Base-by-base conservation (phyloP, 1,139 yeast species). In the Scheffersomyces titani region DNA sequence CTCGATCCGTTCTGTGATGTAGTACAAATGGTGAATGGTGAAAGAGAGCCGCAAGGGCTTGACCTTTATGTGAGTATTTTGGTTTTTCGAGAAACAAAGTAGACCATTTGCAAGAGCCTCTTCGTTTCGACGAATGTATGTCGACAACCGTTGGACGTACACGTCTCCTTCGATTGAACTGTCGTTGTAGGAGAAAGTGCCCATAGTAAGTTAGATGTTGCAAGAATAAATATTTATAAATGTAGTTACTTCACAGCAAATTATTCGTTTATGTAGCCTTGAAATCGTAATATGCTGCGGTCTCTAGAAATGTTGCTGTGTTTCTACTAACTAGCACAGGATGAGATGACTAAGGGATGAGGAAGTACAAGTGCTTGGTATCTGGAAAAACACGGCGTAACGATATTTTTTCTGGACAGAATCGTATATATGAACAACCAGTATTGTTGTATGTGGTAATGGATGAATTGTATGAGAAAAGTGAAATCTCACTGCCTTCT, bases 21-120 rank as follows among this genome's bases (percentile, higher is more conserved):
- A 87, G 67, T 85, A 87, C 45, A 87, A 74, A 67, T 87, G 91
- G 66, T 87, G 91, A 30, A 86, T 72, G 36, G 89, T 84, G 57
- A 87, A 74, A 36, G 83, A 81, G 30, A 87, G 71, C 56, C 89
- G 70, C 20, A 84, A 79, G 0, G 90, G 87, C 64, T 83, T 83
- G 47, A 75, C 66, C 54, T 74, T 71, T 47, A 70, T 55, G 50
- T 64, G 57, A 3, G 67, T 56, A 47, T 47, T 51, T 47, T 72
- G 67, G 53, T 65, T 70, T 55, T 77, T 79, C 55, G 81, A 74
- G 61, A 77, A 80, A 58, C 76, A 72, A 48, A 79, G 70, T 47
- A 80, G 69, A 16, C 83, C 83, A 61, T 79, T 79, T 47, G 83
- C 84, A 54, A 80, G 70, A 9, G 75, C 77, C 62, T 74, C 82